These are phyloP conservation scores for Fusarium buharicum DNA, from an alignment of 2,329 filamentous ascomycete genomes.

Conservation along the genomic window DNA sequence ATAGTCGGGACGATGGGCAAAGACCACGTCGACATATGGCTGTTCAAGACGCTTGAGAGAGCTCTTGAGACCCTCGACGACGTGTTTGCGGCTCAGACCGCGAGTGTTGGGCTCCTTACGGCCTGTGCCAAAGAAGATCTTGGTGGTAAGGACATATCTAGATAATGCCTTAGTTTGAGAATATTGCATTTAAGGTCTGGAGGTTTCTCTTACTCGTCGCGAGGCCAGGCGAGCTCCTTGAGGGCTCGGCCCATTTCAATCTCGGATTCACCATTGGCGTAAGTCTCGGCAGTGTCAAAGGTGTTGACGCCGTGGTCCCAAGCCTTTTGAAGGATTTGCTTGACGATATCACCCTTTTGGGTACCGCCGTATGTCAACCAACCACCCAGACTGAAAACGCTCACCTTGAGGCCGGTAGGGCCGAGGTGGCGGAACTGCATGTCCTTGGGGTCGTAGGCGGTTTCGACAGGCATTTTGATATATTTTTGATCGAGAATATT, in stretches of 20 bases:
- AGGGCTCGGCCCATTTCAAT: slow-evolving; percentile 70
- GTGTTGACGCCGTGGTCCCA: slow-evolving; percentile 70
- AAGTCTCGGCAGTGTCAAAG: slow-evolving; percentile 69
- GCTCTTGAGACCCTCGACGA: slow-evolving; percentile 61
- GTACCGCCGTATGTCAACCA: slow-evolving; percentile 58
- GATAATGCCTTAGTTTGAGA: background rate
- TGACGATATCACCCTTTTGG: slow-evolving; percentile 68
- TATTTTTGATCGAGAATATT: background rate
- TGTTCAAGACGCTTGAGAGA: slow-evolving; percentile 41
- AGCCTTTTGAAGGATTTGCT: slow-evolving; percentile 68
- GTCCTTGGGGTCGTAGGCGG: slow-evolving; percentile 43
- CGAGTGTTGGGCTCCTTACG: slow-evolving; percentile 63
- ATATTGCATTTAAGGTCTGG: fast-evolving
- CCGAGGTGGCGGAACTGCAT: slow-evolving; percentile 45
- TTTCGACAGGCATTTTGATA: slow-evolving; percentile 37
- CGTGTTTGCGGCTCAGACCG: slow-evolving; percentile 72
- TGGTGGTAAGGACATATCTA: slow-evolving; percentile 62
- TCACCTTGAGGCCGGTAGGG: slow-evolving; percentile 44
- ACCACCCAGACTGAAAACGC: slow-evolving; percentile 42
- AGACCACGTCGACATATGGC: slow-evolving; percentile 44
- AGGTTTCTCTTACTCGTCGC: slow-evolving; percentile 56
- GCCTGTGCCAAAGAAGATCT: slow-evolving; percentile 46
- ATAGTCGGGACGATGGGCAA: slow-evolving; percentile 42
- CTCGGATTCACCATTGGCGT: slow-evolving; percentile 70
- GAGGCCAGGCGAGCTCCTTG: slow-evolving; percentile 67